Percentiles rank a stretch among this genome's conserved stretches.
Evolutionary conservation across 192 early-diverging fungal species (phyloP).

Genomic region (Neocallimastix lanati): DNA sequence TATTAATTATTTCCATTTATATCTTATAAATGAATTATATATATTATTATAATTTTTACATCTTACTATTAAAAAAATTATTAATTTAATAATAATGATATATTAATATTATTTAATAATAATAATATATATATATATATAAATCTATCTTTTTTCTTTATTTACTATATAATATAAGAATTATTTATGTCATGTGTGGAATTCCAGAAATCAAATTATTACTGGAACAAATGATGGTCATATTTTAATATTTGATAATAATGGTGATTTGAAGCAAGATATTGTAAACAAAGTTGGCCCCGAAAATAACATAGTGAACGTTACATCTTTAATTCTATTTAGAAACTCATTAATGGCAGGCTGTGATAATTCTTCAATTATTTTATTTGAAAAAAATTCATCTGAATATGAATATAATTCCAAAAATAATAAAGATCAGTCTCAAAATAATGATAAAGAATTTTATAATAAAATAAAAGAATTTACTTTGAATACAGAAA

Average conservation of each 20-base stretch:
- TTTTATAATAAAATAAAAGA: constrained; percentile 20
- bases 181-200: background rate
- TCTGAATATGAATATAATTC: constrained; percentile 1
- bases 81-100: no score
- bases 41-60: no score
- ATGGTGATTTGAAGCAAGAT: constrained; percentile 28
- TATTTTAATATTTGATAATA: constrained; percentile 26
- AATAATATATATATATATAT: no score
- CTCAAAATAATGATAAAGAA: background rate
- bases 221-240: constrained; percentile 28
- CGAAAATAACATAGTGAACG: background rate
- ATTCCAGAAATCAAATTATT: constrained; percentile 13
- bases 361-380: constrained; percentile 1
- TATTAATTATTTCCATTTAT: no score
- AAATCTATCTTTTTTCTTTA: no score
- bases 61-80: no score
- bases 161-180: no score
- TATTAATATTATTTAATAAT: no score
- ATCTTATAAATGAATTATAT: no score
- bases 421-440: background rate
- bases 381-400: background rate
- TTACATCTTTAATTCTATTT: background rate
- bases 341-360: background rate
- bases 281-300: constrained; percentile 4
- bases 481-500: constrained; percentile 14